Evolutionary conservation across 306 rosid genomes (phyloP).

Genomic region (barrel medic (Medicago truncatula)): MtrunA17r5.0-ANR NC_053047.1:31750001-31750500

Average conservation of each 20-base stretch:
- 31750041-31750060: background rate
- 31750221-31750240: background rate
- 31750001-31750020: slow-evolving; percentile 64
- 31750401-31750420: too few relatives aligned
- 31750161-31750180: background rate
- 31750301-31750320: background rate
- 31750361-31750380: background rate
- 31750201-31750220: background rate
- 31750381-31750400: too few relatives aligned
- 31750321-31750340: background rate
- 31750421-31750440: too few relatives aligned
- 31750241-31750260: background rate
- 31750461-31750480: too few relatives aligned
- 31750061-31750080: background rate
- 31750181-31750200: background rate
- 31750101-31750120: background rate
- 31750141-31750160: background rate
- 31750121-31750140: background rate
- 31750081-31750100: background rate
- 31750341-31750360: background rate
- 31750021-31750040: background rate
- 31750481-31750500: too few relatives aligned
- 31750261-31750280: background rate
- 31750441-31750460: too few relatives aligned
- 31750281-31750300: background rate